Conservation (phyloP, 768 basidiomycete species). For the Tubosaeta sp. region DNA sequence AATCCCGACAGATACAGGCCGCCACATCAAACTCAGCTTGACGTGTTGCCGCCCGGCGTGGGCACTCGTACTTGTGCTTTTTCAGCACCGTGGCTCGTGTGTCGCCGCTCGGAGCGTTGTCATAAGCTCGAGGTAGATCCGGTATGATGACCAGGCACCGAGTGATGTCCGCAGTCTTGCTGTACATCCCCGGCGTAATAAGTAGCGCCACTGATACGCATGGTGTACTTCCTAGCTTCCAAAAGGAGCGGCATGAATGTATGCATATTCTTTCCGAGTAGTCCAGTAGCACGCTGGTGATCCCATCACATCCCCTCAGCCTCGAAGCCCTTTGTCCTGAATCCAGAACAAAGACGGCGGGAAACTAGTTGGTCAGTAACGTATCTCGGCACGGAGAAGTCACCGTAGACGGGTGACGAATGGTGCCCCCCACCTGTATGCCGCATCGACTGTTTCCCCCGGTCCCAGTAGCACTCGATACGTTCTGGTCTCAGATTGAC, state of each 20-base stretch:
- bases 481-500: too few species aligned
- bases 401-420: too few species aligned
- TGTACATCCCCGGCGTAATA: too few species aligned
- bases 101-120: not conserved
- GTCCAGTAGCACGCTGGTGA: too few species aligned
- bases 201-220: too few species aligned
- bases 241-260: not conserved
- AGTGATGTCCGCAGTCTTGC: not conserved
- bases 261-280: not conserved
- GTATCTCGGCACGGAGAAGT: too few species aligned
- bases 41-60: too few species aligned
- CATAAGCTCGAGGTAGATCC: not conserved
- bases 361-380: too few species aligned
- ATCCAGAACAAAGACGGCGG: not conserved
- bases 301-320: too few species aligned
- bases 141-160: not conserved
- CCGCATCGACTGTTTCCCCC: too few species aligned
- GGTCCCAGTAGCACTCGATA: too few species aligned
- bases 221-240: not conserved
- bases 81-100: not conserved
- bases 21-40: not conserved
- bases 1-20: not conserved
- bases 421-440: too few species aligned
- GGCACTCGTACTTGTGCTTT: not conserved
- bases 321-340: not conserved